phyloP scores from a whole-genome alignment of 495 filamentous ascomycete genomes.

The Penicillium manginii region DNA sequence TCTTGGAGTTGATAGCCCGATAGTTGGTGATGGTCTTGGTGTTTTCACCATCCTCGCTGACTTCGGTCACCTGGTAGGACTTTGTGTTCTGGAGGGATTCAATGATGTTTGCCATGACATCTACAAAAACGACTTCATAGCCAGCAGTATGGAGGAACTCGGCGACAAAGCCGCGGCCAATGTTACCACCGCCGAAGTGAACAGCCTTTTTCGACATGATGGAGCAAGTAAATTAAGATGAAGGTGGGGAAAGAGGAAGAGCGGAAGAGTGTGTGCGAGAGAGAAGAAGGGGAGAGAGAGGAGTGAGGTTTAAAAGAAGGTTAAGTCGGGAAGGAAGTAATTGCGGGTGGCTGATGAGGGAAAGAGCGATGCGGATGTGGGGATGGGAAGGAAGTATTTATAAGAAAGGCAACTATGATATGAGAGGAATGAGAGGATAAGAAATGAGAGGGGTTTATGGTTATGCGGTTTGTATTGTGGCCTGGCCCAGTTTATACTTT shows the following conservation, averaged over 20 bases:
- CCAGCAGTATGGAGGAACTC: conserved; percentile 75
- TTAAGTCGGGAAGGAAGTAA: not conserved
- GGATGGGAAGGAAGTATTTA: not conserved
- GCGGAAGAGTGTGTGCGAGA: not conserved
- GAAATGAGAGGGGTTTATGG: not conserved
- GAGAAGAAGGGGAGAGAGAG: not conserved
- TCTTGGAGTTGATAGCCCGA: conserved; percentile 92
- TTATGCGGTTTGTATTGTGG: not conserved
- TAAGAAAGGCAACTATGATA: not conserved
- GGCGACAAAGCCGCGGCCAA: conserved; percentile 70
- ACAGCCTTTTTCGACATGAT: conserved; percentile 78
- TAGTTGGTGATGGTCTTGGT: conserved; percentile 88
- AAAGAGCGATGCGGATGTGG: not conserved
- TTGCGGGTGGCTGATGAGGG: not conserved
- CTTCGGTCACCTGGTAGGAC: conserved; percentile 89
- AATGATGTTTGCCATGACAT: conserved; percentile 85
- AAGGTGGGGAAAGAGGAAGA: conserved; percentile 3
- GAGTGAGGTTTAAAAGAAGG: not conserved
- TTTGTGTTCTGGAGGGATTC: conserved; percentile 69
- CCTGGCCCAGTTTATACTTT: conserved; percentile 2
- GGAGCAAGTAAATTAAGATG: too few relatives aligned
- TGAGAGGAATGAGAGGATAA: not conserved
- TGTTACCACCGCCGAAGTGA: conserved; percentile 95
- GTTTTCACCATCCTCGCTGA: conserved; percentile 81
- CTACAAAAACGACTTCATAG: conserved; percentile 93